A percentile compares a stretch with the other conserved stretches of the same genome.
Evolutionary conservation across 2,329 filamentous ascomycete genomes (phyloP).

Genomic region (Aureobasidium musti): DNA sequence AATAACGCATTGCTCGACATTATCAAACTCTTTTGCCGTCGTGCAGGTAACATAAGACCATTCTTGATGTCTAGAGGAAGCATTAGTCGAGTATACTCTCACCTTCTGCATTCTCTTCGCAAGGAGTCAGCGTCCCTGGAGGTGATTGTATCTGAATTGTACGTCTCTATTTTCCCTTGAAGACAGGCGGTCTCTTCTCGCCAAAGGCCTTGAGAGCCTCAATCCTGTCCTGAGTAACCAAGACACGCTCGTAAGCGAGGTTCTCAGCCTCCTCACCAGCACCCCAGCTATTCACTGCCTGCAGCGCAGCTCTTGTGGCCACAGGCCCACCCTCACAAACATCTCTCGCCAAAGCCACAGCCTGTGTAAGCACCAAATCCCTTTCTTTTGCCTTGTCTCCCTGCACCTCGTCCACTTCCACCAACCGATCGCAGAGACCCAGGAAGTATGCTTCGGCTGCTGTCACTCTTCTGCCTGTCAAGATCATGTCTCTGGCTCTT

Average conservation of each 20-base stretch:
- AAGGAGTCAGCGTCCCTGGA: too few species aligned
- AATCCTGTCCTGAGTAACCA: constrained; percentile 79
- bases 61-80: not conserved
- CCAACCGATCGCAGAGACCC: constrained; percentile 84
- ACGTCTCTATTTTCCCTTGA: constrained; percentile 55
- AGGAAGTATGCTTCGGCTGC: constrained; percentile 88
- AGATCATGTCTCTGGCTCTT: constrained; percentile 83
- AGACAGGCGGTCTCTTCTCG: constrained; percentile 71
- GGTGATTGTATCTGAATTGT: not conserved
- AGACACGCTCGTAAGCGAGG: constrained; percentile 78
- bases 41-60: too few species aligned
- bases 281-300: constrained; percentile 70
- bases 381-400: constrained; percentile 53
- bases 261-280: constrained; percentile 76
- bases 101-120: too few species aligned
- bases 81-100: too few species aligned
- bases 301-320: constrained; percentile 74
- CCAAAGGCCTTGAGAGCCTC: constrained; percentile 86
- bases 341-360: constrained; percentile 74
- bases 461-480: constrained; percentile 83
- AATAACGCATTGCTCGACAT: constrained; percentile 5
- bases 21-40: not conserved
- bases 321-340: constrained; percentile 90
- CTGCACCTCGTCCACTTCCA: constrained; percentile 70
- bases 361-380: constrained; percentile 70